These are phyloP conservation scores for Pseudocercospora pini-densiflorae DNA, from an alignment of 2,329 filamentous ascomycete species.

Conservation along the genomic window DNA sequence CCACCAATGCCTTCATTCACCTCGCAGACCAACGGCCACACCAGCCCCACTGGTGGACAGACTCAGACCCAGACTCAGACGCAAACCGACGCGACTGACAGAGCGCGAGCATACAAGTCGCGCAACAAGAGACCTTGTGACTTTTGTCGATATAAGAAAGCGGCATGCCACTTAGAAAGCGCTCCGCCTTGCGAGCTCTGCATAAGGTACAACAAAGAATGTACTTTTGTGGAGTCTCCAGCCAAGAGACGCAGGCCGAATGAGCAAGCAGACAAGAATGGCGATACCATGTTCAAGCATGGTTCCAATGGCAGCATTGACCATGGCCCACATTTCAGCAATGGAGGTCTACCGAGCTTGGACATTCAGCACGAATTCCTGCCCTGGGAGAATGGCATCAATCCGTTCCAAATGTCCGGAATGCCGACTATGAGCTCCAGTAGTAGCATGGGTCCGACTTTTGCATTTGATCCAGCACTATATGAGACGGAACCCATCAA, in stretches of 20 bases:
- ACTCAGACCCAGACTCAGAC: background rate
- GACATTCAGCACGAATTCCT: conserved; percentile 36
- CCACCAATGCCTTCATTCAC: conserved; percentile 29
- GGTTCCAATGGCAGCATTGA: conserved; percentile 26
- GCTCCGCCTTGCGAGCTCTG: conserved; percentile 51
- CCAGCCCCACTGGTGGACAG: conserved; percentile 13
- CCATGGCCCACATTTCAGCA: conserved; percentile 25
- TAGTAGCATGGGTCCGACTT: conserved; percentile 30
- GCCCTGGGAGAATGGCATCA: conserved; percentile 36
- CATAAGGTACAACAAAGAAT: conserved; percentile 48
- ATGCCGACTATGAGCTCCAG: conserved; percentile 28
- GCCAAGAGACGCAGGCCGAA: conserved; percentile 41
- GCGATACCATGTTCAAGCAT: conserved; percentile 26
- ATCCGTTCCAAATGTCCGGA: conserved; percentile 34
- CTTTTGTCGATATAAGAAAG: conserved; percentile 52
- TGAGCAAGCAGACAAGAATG: conserved; percentile 28
- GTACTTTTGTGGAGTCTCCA: conserved; percentile 50
- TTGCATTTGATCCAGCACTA: conserved; percentile 37
- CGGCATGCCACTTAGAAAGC: conserved; percentile 50
- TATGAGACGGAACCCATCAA: conserved; percentile 33
- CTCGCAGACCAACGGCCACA: conserved; percentile 16
- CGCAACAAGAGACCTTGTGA: conserved; percentile 51
- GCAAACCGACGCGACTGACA: conserved; percentile 29
- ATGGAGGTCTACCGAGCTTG: conserved; percentile 27
- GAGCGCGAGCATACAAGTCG: conserved; percentile 43